phyloP scores from a whole-genome alignment of 2,329 filamentous ascomycete species.

The Xylaria digitata region DNA sequence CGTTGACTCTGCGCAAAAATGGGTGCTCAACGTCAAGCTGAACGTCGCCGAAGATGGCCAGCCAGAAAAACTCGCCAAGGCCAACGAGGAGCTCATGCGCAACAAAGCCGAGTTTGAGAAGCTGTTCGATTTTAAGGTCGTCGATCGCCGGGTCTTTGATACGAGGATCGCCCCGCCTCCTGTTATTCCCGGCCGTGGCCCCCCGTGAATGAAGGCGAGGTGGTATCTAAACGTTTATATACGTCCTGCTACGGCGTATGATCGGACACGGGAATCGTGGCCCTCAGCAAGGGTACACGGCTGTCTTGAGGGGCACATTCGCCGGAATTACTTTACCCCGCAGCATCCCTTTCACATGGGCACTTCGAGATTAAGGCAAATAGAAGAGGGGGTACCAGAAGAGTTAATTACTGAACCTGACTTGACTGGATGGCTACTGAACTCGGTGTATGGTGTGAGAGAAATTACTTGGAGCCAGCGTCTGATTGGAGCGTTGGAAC shows the following conservation, averaged over 20 bases:
- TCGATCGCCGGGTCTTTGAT: conserved; percentile 62
- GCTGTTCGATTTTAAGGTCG: conserved; percentile 84
- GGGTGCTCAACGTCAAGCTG: conserved; percentile 66
- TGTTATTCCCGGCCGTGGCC: conserved; percentile 32
- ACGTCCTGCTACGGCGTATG: not conserved
- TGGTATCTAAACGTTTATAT: not conserved
- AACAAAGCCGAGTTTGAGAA: conserved; percentile 77
- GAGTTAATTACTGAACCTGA: not conserved
- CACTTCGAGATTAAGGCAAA: not conserved
- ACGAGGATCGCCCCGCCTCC: conserved; percentile 46
- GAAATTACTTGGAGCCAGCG: not conserved
- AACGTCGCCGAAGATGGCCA: conserved; percentile 67
- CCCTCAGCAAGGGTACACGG: not conserved
- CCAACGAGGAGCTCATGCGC: conserved; percentile 61
- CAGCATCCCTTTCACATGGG: not conserved
- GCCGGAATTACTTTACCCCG: not conserved
- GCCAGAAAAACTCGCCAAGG: conserved; percentile 67
- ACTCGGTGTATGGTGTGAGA: not conserved
- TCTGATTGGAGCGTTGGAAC: not conserved
- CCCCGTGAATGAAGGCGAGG: conserved; percentile 14
- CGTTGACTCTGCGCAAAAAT: conserved; percentile 62
- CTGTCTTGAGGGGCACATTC: not conserved
- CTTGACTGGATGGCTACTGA: not conserved
- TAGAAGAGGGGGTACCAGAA: not conserved
- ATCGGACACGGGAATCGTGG: not conserved